Evolutionary conservation across 805 yeast species (phyloP).

Genomic region (Groenewaldozyma tartarivorans): DNA sequence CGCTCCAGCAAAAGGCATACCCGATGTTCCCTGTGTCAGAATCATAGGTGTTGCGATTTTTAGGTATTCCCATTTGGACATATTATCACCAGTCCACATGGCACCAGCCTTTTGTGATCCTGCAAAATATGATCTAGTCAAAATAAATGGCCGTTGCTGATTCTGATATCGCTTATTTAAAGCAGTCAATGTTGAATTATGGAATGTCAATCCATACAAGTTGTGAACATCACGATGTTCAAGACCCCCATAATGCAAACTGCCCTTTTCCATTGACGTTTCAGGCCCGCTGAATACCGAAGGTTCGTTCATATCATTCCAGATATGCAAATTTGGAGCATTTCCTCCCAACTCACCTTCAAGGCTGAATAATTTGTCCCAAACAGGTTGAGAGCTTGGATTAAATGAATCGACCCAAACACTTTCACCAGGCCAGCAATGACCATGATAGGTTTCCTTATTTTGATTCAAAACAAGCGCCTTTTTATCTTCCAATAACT

Average conservation of each 20-base stretch:
- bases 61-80: slow-evolving; percentile 85
- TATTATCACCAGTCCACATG: slow-evolving; percentile 97
- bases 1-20: slow-evolving; percentile 90
- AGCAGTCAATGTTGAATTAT: slow-evolving; percentile 69
- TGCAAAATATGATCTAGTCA: slow-evolving; percentile 79
- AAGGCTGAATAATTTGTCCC: slow-evolving; percentile 28
- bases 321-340: slow-evolving; percentile 62
- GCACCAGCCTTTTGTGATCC: slow-evolving; percentile 91
- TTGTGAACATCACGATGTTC: slow-evolving; percentile 93
- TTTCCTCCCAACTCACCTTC: slow-evolving; percentile 31
- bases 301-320: slow-evolving; percentile 99
- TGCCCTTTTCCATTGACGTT: slow-evolving; percentile 77
- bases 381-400: slow-evolving; percentile 36
- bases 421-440: slow-evolving; percentile 98
- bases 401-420: slow-evolving; percentile 85
- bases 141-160: slow-evolving; percentile 64
- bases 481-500: slow-evolving; percentile 33
- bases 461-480: slow-evolving; percentile 39
- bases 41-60: slow-evolving; percentile 79
- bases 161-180: slow-evolving; percentile 40
- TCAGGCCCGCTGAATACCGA: slow-evolving; percentile 94
- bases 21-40: slow-evolving; percentile 68
- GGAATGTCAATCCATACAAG: slow-evolving; percentile 68
- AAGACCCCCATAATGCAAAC: slow-evolving; percentile 66
- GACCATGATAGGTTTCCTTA: slow-evolving; percentile 59